Evolutionary conservation across 2,329 filamentous ascomycete genomes (phyloP), one percentile per base, ranked within the genome.

Genomic region (Emergomyces africanus): DNA sequence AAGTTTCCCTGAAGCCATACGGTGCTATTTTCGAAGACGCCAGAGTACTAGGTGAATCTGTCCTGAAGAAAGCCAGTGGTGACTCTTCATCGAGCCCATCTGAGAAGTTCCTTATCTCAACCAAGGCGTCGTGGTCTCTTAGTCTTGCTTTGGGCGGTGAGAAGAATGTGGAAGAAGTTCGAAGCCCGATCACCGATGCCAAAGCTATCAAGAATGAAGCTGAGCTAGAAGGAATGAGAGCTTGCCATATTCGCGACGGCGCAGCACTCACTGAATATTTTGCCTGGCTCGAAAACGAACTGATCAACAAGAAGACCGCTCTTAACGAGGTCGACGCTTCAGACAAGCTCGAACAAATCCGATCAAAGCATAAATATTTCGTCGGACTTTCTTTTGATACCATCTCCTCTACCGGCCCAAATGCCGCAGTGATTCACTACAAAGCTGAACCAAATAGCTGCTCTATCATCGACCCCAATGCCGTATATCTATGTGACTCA

Each of bases 371-470:
- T 59, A 77, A 90, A 60, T 79, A 88, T 63, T 99, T 91, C 71
- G 89, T 89, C 55, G 94, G 94, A 5, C 79, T 97, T 18, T 96
- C 91, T 0, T 99, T 99, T 69, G 85, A 90, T 65, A 97, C 94
- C 1, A 99, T 99, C 62, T 97, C 92, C 0, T 95, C 91, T 0
- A 96, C 90, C 0, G 94, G 94, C 2, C 77, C 92, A 1, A 96
- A 94, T 71, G 94, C 90, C 60, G 94, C 94, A 5, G 83, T 99
- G 14, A 99, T 99, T 60, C 94, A 99, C 71, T 99, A 99, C 78
- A 88, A 87, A 65, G 91, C 94, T 0, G 89, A 96, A 69, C 84
- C 82, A 59, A 90, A 88, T 23, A 86, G 80, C 63, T 97, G 92
- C 74, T 83, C 90, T 9, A 77, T 82, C 33, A 90, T 99, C 66